Evolutionary conservation across 1,284 basidiomycete genomes (phyloP), one percentile per base, ranked within the genome.

Genomic region (Tranzscheliella williamsii): DNA sequence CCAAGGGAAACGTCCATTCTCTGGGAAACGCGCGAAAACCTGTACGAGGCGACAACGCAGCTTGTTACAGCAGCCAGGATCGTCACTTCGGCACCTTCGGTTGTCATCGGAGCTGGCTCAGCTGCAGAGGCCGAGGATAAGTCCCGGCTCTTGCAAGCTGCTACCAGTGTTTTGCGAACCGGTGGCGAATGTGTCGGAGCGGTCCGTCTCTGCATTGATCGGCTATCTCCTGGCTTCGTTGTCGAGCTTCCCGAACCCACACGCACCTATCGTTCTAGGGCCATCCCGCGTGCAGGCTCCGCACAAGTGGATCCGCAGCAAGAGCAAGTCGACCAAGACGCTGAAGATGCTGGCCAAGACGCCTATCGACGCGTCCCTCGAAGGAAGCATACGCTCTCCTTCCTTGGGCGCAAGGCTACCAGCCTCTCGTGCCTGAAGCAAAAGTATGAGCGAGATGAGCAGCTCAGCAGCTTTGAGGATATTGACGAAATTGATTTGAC

Each of bases 31-130:
- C 90, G 92, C 76, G 88, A 90, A 62, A 84, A 85, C 16, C 81
- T 97, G 31, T 96, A 92, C 78, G 85, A 85, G 47, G 86, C 90
- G 17, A 92, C 91, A 1, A 88, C 86, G 43, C 83, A 84, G n/a
- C 83, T 98, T 33, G 91, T 93, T 36, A 89, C 94, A 60, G 87
- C 90, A 2, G 89, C 94, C 17, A 85, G 83, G 42, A 61, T 79
- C 6, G 79, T 82, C n/a, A 82, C 90, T 15, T 79, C 81, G 5
- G 54, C 60, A 1, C 53, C 49, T 5, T 60, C 51, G 21, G 51
- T 55, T 7, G 78, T 83, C 24, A 79, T 82, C 5, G 78, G 35
- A 5, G 46, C 40, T 15, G 65, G 82, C 16, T 81, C 80, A 18
- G 49, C 49, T 3, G 86, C 88, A 72, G 91, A 95, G 72, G 87